These are phyloP conservation scores for Pythium chondricola DNA, from an alignment of 352 stramenopile genomes.

Conservation along the genomic window DNA sequence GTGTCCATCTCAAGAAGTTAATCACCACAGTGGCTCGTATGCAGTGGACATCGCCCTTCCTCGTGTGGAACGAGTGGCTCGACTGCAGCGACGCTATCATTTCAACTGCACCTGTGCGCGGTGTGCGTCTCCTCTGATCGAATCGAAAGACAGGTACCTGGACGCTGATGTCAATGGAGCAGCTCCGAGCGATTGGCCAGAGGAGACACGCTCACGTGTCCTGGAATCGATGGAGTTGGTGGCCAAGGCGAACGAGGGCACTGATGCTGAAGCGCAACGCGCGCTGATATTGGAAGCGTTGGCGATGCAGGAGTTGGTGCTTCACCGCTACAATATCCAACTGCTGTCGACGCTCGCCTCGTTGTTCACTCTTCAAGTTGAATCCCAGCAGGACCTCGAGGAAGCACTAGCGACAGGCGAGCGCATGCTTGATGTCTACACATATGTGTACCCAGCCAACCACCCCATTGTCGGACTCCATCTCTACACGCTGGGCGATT, in stretches of 20 bases:
- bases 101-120: constrained; percentile 53
- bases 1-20: no score
- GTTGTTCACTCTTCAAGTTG: constrained; percentile 53
- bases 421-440: constrained; percentile 52
- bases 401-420: constrained; percentile 34
- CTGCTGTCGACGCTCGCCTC: constrained; percentile 37
- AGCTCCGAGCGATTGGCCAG: constrained; percentile 28
- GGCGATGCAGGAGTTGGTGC: constrained; percentile 16
- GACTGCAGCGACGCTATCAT: constrained; percentile 50
- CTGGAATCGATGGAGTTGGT: constrained; percentile 19
- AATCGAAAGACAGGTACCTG: constrained; percentile 28
- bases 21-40: not conserved
- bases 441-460: constrained; percentile 43
- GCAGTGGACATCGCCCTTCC: constrained; percentile 58
- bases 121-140: constrained; percentile 30
- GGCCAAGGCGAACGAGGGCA: no score
- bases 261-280: no score
- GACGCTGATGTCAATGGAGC: constrained; percentile 45
- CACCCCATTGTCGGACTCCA: constrained; percentile 61
- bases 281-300: constrained; percentile 17
- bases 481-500: constrained; percentile 60
- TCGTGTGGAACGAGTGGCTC: constrained; percentile 32
- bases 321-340: constrained; percentile 42
- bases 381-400: constrained; percentile 20
- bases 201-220: constrained; percentile 23